Conservation (phyloP, 2,329 filamentous ascomycete genomes). For the Claviceps capensis region DNA sequence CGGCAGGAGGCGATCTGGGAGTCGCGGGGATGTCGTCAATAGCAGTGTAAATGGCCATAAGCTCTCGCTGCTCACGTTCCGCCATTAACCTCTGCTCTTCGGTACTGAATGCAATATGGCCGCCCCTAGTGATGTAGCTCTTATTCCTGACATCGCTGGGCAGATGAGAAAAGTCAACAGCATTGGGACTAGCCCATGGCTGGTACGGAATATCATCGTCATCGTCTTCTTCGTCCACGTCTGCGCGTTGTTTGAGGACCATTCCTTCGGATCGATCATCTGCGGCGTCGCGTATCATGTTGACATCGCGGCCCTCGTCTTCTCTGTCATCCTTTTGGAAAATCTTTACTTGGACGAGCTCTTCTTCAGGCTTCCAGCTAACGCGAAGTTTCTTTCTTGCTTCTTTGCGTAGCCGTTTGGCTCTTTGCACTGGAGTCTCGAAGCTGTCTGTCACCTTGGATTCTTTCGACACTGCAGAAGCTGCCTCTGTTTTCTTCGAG, state of each 20-base stretch:
- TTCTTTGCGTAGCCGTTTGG: constrained; percentile 58
- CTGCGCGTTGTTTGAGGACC: constrained; percentile 43
- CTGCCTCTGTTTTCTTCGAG: constrained; percentile 24
- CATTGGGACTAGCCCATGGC: constrained; percentile 35
- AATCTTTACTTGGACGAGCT: constrained; percentile 51
- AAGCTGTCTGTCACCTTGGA: constrained; percentile 31
- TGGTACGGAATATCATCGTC: constrained; percentile 42
- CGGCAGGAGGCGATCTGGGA: constrained; percentile 37
- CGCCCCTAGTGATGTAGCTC: constrained; percentile 41
- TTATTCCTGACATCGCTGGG: constrained; percentile 31
- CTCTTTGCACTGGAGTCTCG: constrained; percentile 55
- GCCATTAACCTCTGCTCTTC: constrained; percentile 41
- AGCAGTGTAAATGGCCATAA: constrained; percentile 47
- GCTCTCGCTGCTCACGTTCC: constrained; percentile 42
- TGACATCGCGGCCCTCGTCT: constrained; percentile 51
- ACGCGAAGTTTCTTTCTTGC: constrained; percentile 56
- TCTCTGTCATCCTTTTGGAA: constrained; percentile 63
- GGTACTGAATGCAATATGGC: constrained; percentile 35
- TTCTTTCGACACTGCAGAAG: constrained; percentile 38
- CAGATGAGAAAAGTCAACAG: constrained; percentile 33
- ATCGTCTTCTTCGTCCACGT: constrained; percentile 39
- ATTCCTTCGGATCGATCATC: constrained; percentile 63
- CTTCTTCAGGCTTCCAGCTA: constrained; percentile 52
- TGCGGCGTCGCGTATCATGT: constrained; percentile 56
- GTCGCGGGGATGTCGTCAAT: constrained; percentile 40